Conservation (phyloP, 2,329 filamentous ascomycete species). For the Penicillium sp. region DNA sequence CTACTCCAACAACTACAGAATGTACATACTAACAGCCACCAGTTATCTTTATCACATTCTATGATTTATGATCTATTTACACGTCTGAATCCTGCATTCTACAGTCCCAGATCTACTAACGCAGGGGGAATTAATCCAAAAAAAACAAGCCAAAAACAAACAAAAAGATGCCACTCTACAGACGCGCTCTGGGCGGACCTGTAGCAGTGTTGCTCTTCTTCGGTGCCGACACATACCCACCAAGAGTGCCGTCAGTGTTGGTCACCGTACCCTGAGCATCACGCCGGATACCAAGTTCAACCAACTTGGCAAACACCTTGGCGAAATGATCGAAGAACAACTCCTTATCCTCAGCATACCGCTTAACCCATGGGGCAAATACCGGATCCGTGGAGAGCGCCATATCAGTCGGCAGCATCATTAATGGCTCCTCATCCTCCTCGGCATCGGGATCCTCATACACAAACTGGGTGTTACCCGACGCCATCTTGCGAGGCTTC, state of each 20-base stretch:
- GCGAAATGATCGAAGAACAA: slow-evolving; percentile 62
- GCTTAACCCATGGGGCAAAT: slow-evolving; percentile 58
- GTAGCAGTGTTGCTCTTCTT: slow-evolving; percentile 52
- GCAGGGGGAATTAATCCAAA: slow-evolving; percentile 20
- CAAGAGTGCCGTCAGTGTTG: slow-evolving; percentile 58
- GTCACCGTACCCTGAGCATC: slow-evolving; percentile 54
- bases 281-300: slow-evolving; percentile 61
- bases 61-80: slow-evolving; percentile 28
- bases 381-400: slow-evolving; percentile 54
- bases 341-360: slow-evolving; percentile 62
- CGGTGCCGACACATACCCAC: slow-evolving; percentile 58
- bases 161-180: slow-evolving; percentile 21
- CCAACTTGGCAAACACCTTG: slow-evolving; percentile 59
- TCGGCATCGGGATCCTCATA: slow-evolving; percentile 58
- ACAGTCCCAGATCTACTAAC: slow-evolving; percentile 16
- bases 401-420: slow-evolving; percentile 68
- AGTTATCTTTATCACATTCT: slow-evolving; percentile 12
- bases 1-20: background rate
- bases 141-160: slow-evolving; percentile 6
- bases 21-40: background rate
- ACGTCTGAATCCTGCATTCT: slow-evolving; percentile 6
- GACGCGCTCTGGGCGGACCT: slow-evolving; percentile 29
- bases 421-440: slow-evolving; percentile 54
- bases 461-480: slow-evolving; percentile 58
- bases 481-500: slow-evolving; percentile 55